Evolutionary conservation across 2,329 filamentous ascomycete genomes (phyloP), one percentile per base, ranked within the genome.

Genomic region (Rachicladosporium sp.): DNA sequence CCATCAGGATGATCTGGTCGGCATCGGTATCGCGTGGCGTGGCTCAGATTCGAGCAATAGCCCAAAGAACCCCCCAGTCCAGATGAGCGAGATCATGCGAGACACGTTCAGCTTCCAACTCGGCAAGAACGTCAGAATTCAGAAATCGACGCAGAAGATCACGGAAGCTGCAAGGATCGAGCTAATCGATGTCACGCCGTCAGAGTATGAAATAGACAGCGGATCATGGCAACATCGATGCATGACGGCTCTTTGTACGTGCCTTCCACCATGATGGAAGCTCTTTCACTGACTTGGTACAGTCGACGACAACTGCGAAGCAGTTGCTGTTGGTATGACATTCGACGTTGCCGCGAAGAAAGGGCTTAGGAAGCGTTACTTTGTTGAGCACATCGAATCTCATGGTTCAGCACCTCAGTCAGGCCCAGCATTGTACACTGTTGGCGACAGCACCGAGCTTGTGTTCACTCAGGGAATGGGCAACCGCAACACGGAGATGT

Each of bases 91-190:
- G 46, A 69, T 76, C 4, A 75, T 93, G 39, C 80, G 83, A 46
- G 79, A 82, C 29, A 72, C 76, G 5, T 82, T 82, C 48, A 76
- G 75, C 1, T 73, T 93, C 50, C 80, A 80, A 45, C 66, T 91
- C 3, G 78, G 77, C 10, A 82, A 87, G 36, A 72, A 76, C 37
- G 66, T 93, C 35, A 68, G 70, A 6, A 71, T 88, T 15, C 65
- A 70, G 2, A 70, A 63, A 45, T 68, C 71, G 7, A 68, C 68
- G 6, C 63, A 61, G 2, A 50, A 63, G 2, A 59, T 80, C 8
- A 65, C 69, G 0, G 70, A 73, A 13, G 74, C 78, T 4, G 65
- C 71, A 4, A 65, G 69, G 21, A 66, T 89, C 3, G 61, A 73
- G 5, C 57, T 88, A 10, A 67, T 71, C 47, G 79, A 85, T 48